Conservation (phyloP, 768 basidiomycete genomes). For the Hericium erinaceus region DNA sequence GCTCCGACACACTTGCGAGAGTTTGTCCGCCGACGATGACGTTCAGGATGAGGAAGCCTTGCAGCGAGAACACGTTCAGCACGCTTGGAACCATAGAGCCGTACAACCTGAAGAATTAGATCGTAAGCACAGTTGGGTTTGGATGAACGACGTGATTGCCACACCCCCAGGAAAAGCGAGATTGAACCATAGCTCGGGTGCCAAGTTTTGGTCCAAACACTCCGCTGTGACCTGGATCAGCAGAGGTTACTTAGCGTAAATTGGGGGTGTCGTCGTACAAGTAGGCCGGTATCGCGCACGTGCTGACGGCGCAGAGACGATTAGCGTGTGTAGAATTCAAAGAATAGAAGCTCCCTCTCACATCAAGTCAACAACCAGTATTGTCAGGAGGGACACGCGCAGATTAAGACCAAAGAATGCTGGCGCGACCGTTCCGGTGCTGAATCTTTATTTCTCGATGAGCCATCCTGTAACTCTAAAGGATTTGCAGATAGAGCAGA, state of each 20-base stretch:
- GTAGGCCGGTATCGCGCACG: slow-evolving; percentile 27
- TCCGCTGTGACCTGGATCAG: slow-evolving; percentile 23
- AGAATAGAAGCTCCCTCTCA: slow-evolving; percentile 16
- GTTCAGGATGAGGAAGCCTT: slow-evolving; percentile 42
- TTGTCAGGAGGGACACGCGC: slow-evolving; percentile 30
- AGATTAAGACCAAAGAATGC: slow-evolving; percentile 38
- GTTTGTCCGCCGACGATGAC: slow-evolving; percentile 42
- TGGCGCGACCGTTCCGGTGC: slow-evolving; percentile 42
- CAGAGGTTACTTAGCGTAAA: slow-evolving; percentile 20
- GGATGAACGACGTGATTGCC: neutral
- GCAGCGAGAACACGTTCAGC: slow-evolving; percentile 34
- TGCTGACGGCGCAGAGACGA: slow-evolving; percentile 12
- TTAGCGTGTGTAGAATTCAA: slow-evolving; percentile 3
- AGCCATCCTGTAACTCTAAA: neutral
- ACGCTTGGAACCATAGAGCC: slow-evolving; percentile 28
- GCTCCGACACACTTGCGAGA: slow-evolving; percentile 29
- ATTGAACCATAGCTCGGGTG: slow-evolving; percentile 48
- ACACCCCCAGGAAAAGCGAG: slow-evolving; percentile 45
- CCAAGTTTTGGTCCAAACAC: slow-evolving; percentile 48
- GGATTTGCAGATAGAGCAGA: neutral
- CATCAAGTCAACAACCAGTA: slow-evolving; percentile 37
- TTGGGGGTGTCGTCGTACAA: slow-evolving; percentile 22
- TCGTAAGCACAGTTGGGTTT: neutral
- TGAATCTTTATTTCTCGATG: slow-evolving; percentile 24
- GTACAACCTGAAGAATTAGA: slow-evolving; percentile 24